A percentile compares a stretch with the other conserved stretches of the same genome.
Conservation (phyloP, 1,139 yeast species). For the Candida labiduridarum region DNA sequence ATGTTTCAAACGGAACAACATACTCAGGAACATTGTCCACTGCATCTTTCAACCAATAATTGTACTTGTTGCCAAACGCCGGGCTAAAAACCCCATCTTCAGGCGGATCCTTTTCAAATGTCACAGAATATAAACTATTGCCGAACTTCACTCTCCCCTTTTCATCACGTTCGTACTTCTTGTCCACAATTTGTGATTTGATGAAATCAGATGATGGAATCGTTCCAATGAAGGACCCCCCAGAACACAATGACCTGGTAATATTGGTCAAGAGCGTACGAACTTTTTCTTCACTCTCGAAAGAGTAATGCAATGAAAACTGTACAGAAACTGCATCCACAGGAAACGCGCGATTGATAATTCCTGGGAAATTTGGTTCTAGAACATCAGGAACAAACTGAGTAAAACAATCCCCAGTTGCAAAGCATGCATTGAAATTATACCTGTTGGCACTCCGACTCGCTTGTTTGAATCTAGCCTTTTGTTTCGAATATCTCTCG, state of each 20-base stretch:
- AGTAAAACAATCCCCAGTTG: constrained; percentile 91
- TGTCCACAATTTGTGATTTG: constrained; percentile 57
- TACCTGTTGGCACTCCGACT: constrained; percentile 48
- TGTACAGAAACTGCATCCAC: constrained; percentile 89
- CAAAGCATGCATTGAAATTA: constrained; percentile 74
- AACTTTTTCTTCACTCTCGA: constrained; percentile 81
- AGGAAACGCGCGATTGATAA: constrained; percentile 68
- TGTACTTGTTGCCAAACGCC: constrained; percentile 83
- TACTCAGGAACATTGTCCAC: constrained; percentile 96
- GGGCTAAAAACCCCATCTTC: constrained; percentile 68
- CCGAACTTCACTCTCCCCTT: constrained; percentile 67
- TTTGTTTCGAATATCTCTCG: constrained; percentile 59
- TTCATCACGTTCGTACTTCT: constrained; percentile 39
- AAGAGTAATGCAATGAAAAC: constrained; percentile 93
- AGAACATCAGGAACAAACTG: constrained; percentile 70
- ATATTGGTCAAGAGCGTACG: constrained; percentile 74
- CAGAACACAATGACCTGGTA: constrained; percentile 70
- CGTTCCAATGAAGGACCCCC: constrained; percentile 90
- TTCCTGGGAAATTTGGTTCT: constrained; percentile 55
- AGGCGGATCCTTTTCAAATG: constrained; percentile 77
- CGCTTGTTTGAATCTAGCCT: constrained; percentile 36
- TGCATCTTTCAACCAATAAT: constrained; percentile 85
- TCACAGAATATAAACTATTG: constrained; percentile 76
- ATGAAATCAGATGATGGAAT: constrained; percentile 91
- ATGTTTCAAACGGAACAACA: constrained; percentile 93